Conservation (phyloP, 495 filamentous ascomycete species). For the Penicillium silybi region DNA sequence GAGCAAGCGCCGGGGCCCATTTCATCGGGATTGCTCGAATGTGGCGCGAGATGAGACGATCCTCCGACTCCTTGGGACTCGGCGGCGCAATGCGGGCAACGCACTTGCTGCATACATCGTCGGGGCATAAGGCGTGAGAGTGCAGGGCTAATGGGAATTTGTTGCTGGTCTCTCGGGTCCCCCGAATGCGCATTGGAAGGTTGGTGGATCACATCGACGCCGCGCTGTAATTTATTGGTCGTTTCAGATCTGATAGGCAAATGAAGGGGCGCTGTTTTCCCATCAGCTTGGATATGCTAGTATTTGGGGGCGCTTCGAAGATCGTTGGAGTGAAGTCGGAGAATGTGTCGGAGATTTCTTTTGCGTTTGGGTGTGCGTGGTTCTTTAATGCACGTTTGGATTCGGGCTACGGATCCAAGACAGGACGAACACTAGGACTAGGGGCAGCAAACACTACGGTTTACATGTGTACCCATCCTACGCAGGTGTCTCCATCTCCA, state of each 20-base stretch:
- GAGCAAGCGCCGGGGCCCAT: not conserved
- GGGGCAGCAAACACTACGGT: not conserved
- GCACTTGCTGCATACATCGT: not conserved
- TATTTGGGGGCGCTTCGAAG: not conserved
- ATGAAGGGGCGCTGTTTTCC: not conserved
- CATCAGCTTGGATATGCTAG: not conserved
- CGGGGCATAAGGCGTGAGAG: not conserved
- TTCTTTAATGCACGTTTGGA: not conserved
- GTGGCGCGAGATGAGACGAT: not conserved
- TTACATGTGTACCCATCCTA: not conserved
- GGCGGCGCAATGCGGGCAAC: not conserved
- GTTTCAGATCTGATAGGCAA: slow-evolving; percentile 1
- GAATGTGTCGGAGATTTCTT: not conserved
- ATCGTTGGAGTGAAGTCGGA: not conserved
- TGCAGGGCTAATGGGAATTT: not conserved
- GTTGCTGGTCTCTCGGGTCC: not conserved
- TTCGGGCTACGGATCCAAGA: not conserved
- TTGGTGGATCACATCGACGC: slow-evolving; percentile 1
- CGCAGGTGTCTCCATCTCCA: not conserved
- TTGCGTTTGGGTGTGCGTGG: not conserved
- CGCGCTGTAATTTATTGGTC: slow-evolving; percentile 4
- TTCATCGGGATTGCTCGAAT: not conserved
- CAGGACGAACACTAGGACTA: not conserved
- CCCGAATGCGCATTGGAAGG: not conserved
- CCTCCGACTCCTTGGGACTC: not conserved